Evolutionary conservation across 495 filamentous ascomycete species (phyloP).

Genomic region (Ramalina intermedia): DNA sequence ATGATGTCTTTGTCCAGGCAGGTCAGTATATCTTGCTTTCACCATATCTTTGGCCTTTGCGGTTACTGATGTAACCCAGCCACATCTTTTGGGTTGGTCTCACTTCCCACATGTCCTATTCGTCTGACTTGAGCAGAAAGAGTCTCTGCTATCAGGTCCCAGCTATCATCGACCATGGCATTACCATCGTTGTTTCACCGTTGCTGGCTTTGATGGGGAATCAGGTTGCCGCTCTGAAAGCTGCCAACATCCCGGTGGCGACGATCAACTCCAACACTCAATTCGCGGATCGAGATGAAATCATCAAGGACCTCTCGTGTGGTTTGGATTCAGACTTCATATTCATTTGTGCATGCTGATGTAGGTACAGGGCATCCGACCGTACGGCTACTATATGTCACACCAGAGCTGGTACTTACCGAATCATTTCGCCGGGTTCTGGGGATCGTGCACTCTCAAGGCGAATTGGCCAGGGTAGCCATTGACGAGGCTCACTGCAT

Average conservation of each 20-base stretch:
- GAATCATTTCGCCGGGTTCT: conserved; percentile 66
- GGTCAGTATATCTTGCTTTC: conserved; percentile 2
- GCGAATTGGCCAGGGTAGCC: conserved; percentile 69
- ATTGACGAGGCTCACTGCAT: conserved; percentile 97
- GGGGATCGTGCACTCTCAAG: conserved; percentile 58
- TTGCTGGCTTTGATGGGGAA: conserved; percentile 89
- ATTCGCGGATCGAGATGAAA: conserved; percentile 43
- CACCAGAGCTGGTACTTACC: conserved; percentile 72
- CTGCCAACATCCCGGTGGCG: conserved; percentile 60
- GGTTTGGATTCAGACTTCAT: conserved; percentile 19
- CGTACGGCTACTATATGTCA: conserved; percentile 80
- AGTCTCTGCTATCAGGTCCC: conserved; percentile 90
- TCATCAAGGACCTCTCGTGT: conserved; percentile 66
- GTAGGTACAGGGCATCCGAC: conserved; percentile 46
- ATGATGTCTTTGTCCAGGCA: conserved; percentile 91
- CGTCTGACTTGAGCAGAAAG: conserved; percentile 30
- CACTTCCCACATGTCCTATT: no score
- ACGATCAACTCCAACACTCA: conserved; percentile 76
- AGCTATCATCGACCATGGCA: conserved; percentile 72
- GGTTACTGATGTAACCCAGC: conserved; percentile 25
- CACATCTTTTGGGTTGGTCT: conserved; percentile 62
- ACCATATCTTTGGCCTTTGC: neutral
- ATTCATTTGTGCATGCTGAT: neutral
- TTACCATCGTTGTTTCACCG: conserved; percentile 85
- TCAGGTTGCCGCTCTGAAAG: conserved; percentile 69